Base-by-base conservation (phyloP, 495 filamentous ascomycete genomes). In the Hypoxylon fuscum region DNA sequence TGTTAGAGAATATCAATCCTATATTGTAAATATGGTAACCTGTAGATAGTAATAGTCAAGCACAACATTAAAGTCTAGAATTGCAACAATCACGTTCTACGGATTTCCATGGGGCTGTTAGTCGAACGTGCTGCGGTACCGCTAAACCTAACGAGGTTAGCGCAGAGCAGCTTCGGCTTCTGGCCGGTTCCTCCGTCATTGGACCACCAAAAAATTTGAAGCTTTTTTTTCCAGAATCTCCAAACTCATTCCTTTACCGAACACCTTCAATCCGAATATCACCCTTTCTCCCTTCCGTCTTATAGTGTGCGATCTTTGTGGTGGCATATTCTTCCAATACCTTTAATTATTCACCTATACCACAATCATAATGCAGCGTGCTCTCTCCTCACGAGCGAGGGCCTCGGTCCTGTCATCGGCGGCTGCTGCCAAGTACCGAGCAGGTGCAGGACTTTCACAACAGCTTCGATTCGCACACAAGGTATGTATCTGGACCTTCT, bases 381-480 rank as follows among this genome's bases (percentile, higher is more conserved):
- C 86, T 75, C 80, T 92, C 51, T 82, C 84, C 66, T 80, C 86
- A 59, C 81, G 85, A 78, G 78, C 82, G 44, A 79, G 86, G 75
- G 79, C 87, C 72, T 90, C 90, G 50, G 84, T 87, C 75, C 84
- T 92, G 43, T 88, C 90, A 42, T 72, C 77, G 38, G 67, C 74
- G 56, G 68, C 74, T 46, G 85, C 88, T 57, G 79, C 81, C 64
- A 79, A 78, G 45, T 74, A 88, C 81, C 79, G 87, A 79, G 73
- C 85, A 64, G 81, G 81, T 64, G 66, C 70, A 45, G 68, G 71
- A 27, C 60, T 75, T 59, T 74, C 90, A 52, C 92, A 94, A 76
- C 93, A 96, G 79, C 86, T 93, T 76, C 84, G 93, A 66, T 97
- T 93, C 74, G 90, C 92, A 53, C 93, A 97, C 85, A 97, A 97